phyloP scores from a whole-genome alignment of 306 rosid species.

The Malus fusca region DNA sequence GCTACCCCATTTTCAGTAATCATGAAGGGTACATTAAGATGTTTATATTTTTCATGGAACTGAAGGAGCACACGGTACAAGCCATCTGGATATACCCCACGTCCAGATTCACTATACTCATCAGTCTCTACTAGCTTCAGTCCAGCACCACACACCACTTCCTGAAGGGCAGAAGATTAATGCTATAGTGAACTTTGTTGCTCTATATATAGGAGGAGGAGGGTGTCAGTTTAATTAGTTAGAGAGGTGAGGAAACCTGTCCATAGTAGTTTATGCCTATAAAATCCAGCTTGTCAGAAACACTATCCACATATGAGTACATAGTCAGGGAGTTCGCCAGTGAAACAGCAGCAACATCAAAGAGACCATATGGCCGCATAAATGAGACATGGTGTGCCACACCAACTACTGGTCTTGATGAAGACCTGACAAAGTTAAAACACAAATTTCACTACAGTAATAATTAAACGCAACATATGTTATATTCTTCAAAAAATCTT shows the following conservation, averaged over 20 bases:
- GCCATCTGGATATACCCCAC: conserved; percentile 98
- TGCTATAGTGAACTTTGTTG: conserved; percentile 7
- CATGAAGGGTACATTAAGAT: conserved; percentile 73
- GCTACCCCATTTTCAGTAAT: conserved; percentile 85
- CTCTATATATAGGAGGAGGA: conserved; percentile 4
- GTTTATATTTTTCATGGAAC: conserved; percentile 87
- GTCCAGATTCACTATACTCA: conserved; percentile 98
- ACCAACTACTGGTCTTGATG: conserved; percentile 55
- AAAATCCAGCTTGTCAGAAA: conserved; percentile 76
- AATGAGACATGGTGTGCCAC: conserved; percentile 90
- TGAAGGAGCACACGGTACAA: conserved; percentile 82
- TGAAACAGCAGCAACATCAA: conserved; percentile 70
- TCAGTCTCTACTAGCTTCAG: conserved; percentile 78
- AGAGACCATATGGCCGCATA: conserved; percentile 91
- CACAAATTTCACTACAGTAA: background rate
- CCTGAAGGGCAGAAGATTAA: conserved; percentile 38
- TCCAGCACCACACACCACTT: conserved; percentile 73
- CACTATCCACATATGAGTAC: conserved; percentile 67
- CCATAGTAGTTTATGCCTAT: conserved; percentile 96
- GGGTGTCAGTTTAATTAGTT: conserved; percentile 7
- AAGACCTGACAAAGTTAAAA: conserved; percentile 30
- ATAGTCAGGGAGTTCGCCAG: conserved; percentile 77
- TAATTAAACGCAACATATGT: background rate
- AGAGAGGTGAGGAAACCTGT: conserved; percentile 51
- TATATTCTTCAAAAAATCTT: background rate